phyloP scores from a whole-genome alignment of 106 monocot species.

The Amphibolis antarctica region DNA sequence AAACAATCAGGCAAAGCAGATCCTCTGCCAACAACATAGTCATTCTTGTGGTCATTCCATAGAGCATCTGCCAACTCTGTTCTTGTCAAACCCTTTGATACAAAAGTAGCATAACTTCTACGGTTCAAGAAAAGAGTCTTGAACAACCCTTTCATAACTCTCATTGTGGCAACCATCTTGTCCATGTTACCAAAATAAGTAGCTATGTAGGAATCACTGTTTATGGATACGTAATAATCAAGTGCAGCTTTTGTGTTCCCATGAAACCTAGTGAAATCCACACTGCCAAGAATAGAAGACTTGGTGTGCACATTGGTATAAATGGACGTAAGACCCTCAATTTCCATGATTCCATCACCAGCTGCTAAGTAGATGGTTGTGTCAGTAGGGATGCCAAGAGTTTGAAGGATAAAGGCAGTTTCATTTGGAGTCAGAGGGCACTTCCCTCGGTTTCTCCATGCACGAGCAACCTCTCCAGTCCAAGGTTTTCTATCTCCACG shows the following conservation, averaged over 20 bases:
- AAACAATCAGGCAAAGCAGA: slow-evolving; percentile 84
- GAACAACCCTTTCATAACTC: slow-evolving; percentile 37
- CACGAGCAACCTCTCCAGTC: slow-evolving; percentile 48
- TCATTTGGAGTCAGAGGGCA: slow-evolving; percentile 85
- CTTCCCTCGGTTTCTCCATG: slow-evolving; percentile 80
- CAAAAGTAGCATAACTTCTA: slow-evolving; percentile 44
- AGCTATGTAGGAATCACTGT: slow-evolving; percentile 74
- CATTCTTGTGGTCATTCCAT: slow-evolving; percentile 55
- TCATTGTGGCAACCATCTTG: slow-evolving; percentile 88
- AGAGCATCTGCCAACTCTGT: slow-evolving; percentile 47
- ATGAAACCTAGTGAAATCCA: slow-evolving; percentile 54
- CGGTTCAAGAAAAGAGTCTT: slow-evolving; percentile 78
- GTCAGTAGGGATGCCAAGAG: slow-evolving; percentile 53
- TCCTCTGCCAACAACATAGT: slow-evolving; percentile 67
- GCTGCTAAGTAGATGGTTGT: slow-evolving; percentile 78
- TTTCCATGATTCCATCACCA: slow-evolving; percentile 80
- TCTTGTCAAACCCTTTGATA: slow-evolving; percentile 32
- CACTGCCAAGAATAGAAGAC: slow-evolving; percentile 34
- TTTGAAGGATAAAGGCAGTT: slow-evolving; percentile 71
- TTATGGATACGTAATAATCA: slow-evolving; percentile 76
- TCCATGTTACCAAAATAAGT: slow-evolving; percentile 98
- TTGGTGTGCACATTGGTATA: slow-evolving; percentile 74
- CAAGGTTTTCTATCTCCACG: slow-evolving; percentile 49
- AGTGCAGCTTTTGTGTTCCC: slow-evolving; percentile 91
- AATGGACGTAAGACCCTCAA: slow-evolving; percentile 65